phyloP scores from a whole-genome alignment of 371 early-diverging fungal genomes.

The Pancytospora epiphaga region DNA sequence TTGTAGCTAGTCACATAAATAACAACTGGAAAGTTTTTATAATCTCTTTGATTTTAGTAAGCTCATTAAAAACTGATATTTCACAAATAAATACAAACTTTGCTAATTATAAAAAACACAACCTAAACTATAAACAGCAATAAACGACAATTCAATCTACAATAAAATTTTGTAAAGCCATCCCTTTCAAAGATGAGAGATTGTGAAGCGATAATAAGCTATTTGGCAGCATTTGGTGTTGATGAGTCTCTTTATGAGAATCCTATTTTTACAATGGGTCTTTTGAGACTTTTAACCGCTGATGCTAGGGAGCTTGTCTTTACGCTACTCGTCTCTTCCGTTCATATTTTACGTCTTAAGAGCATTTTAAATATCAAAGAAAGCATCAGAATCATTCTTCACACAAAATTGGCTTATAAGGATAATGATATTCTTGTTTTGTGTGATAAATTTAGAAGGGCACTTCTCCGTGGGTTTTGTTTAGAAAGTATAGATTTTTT shows the following conservation, averaged over 20 bases:
- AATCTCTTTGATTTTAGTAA: too few species aligned
- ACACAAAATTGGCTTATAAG: slow-evolving; percentile 22
- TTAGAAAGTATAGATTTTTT: slow-evolving; percentile 3
- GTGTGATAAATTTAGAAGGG: slow-evolving; percentile 23
- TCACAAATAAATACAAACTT: too few species aligned
- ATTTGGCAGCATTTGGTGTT: too few species aligned
- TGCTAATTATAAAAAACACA: too few species aligned
- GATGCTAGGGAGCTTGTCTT: slow-evolving; percentile 24
- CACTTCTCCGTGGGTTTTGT: slow-evolving; percentile 36
- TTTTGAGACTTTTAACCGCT: slow-evolving; percentile 37
- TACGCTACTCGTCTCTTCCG: slow-evolving; percentile 11
- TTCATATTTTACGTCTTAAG: slow-evolving; percentile 20
- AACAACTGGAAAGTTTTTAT: too few species aligned
- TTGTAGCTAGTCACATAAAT: too few species aligned
- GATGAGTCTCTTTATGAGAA: not conserved
- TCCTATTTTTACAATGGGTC: slow-evolving; percentile 22
- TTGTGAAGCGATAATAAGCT: too few species aligned
- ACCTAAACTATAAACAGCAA: too few species aligned
- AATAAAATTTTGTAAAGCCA: too few species aligned
- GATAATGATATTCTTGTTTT: slow-evolving; percentile 30
- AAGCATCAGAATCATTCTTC: slow-evolving; percentile 19
- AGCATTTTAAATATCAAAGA: slow-evolving; percentile 29
- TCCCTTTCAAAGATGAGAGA: too few species aligned
- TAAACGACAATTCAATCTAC: too few species aligned
- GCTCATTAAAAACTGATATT: too few species aligned